Percentiles rank a stretch among this genome's conserved stretches.
Evolutionary conservation across 1,284 basidiomycete species (phyloP).

Genomic region (Mycosarcoma mackinlayi): DNA sequence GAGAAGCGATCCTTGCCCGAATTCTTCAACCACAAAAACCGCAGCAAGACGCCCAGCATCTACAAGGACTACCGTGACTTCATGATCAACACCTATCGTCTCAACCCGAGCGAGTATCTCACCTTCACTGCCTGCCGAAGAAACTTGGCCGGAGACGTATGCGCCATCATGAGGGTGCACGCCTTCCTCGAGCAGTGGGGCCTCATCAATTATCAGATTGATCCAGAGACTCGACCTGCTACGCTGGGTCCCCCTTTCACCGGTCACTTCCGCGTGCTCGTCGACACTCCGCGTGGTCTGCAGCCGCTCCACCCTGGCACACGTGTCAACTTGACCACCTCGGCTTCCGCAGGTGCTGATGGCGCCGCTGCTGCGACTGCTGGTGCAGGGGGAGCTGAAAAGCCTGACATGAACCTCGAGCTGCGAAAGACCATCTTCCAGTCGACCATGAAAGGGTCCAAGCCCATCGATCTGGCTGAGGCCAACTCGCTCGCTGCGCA

Average conservation of each 20-base stretch:
- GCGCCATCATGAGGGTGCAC: conserved; percentile 98
- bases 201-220: conserved; percentile 99
- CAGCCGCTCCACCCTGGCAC: conserved; percentile 88
- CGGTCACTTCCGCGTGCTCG: conserved; percentile 95
- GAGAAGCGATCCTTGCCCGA: conserved; percentile 93
- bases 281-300: conserved; percentile 95
- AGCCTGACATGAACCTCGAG: conserved; percentile 70
- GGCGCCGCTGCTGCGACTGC: conserved; percentile 13
- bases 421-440: conserved; percentile 65
- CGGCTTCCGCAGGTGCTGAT: conserved; percentile 18
- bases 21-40: conserved; percentile 95
- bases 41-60: conserved; percentile 87
- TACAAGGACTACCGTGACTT: conserved; percentile 99
- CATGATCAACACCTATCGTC: conserved; percentile 97
- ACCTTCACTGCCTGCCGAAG: conserved; percentile 96
- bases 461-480: conserved; percentile 58
- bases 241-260: conserved; percentile 96
- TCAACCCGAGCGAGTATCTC: conserved; percentile 93
- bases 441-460: conserved; percentile 63
- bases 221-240: conserved; percentile 93
- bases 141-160: conserved; percentile 97
- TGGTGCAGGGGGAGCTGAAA: conserved; percentile 74
- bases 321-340: conserved; percentile 26
- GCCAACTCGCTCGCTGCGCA: conserved; percentile 60
- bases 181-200: conserved; percentile 99